Percentiles rank a stretch among this genome's conserved stretches.
Conservation (phyloP, 2,329 filamentous ascomycete species). For the Zymoseptoria pseudotritici region DNA sequence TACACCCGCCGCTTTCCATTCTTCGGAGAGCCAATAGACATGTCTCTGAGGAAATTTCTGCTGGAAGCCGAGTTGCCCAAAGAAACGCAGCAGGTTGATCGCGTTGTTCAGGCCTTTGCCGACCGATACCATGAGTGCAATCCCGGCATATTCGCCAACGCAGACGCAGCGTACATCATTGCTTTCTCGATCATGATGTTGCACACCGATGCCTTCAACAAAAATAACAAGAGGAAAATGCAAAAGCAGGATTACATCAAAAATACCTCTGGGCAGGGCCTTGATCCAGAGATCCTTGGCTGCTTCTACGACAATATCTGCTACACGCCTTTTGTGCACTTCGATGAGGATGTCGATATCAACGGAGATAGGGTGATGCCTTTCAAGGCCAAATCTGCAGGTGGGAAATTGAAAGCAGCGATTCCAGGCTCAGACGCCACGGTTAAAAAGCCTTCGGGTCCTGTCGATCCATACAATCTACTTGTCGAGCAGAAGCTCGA, state of each 20-base stretch:
- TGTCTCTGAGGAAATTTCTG: conserved; percentile 88
- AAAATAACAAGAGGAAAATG: conserved; percentile 99
- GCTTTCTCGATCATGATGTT: conserved; percentile 94
- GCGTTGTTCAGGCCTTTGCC: conserved; percentile 86
- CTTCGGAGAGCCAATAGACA: conserved; percentile 95
- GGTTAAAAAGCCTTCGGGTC: conserved; percentile 57
- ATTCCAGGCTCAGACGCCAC: conserved; percentile 51
- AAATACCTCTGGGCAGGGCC: conserved; percentile 82
- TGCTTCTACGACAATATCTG: conserved; percentile 98
- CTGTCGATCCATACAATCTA: conserved; percentile 84
- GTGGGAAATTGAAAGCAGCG: conserved; percentile 54
- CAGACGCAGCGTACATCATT: conserved; percentile 96
- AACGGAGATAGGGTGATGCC: conserved; percentile 65
- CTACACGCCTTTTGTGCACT: conserved; percentile 96
- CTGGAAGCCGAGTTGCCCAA: conserved; percentile 96
- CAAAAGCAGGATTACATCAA: conserved; percentile 91
- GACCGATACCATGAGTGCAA: conserved; percentile 98
- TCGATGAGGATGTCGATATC: conserved; percentile 83
- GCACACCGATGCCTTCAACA: conserved; percentile 99
- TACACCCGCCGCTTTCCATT: conserved; percentile 95
- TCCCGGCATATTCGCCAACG: conserved; percentile 81
- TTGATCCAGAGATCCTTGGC: conserved; percentile 87
- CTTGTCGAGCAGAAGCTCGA: conserved; percentile 88
- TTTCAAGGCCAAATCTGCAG: conserved; percentile 53
- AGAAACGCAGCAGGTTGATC: conserved; percentile 96